Percentiles rank a stretch among this genome's conserved stretches.
These are phyloP conservation scores for Flagelloscypha sp. DNA, from an alignment of 768 basidiomycete species.

Conservation along the genomic window DNA sequence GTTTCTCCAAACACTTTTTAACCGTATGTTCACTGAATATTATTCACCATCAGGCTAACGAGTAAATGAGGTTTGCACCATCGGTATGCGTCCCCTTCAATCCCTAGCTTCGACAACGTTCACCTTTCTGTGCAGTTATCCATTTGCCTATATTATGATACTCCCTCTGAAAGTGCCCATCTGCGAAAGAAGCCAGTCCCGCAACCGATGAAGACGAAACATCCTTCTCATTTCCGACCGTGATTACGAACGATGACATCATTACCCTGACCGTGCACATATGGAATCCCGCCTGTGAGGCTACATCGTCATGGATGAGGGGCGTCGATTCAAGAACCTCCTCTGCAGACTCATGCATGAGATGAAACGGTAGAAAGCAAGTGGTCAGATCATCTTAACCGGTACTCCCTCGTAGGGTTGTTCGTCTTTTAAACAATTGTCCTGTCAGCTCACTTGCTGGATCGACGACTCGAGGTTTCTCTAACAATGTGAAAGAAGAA, in stretches of 20 bases:
- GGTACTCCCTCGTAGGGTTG: slow-evolving; percentile 92
- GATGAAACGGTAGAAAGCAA: slow-evolving; percentile 78
- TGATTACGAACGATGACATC: slow-evolving; percentile 89
- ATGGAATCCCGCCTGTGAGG: slow-evolving; percentile 67
- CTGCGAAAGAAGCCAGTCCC: slow-evolving; percentile 43
- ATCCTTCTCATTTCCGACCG: slow-evolving; percentile 52
- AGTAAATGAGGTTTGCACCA: slow-evolving; percentile 81
- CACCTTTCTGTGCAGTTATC: slow-evolving; percentile 50
- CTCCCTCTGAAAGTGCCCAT: slow-evolving; percentile 71
- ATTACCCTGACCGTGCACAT: slow-evolving; percentile 74
- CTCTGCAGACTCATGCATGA: slow-evolving; percentile 85
- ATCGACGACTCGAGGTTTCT: slow-evolving; percentile 66
- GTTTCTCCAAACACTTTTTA: slow-evolving; percentile 68
- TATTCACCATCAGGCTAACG: slow-evolving; percentile 82
- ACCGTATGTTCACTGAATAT: slow-evolving; percentile 92
- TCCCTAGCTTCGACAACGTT: slow-evolving; percentile 2
- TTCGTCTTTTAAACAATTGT: slow-evolving; percentile 5
- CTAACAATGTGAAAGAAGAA: slow-evolving; percentile 56
- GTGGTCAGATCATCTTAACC: slow-evolving; percentile 87
- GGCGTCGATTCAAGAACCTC: slow-evolving; percentile 91
- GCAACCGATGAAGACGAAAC: slow-evolving; percentile 10
- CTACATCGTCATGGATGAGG: slow-evolving; percentile 94
- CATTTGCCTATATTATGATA: slow-evolving; percentile 86
- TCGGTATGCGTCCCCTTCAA: slow-evolving; percentile 33
- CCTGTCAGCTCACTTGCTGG: slow-evolving; percentile 42